These are phyloP conservation scores for Macrolepiota dolichaula DNA, from an alignment of 768 basidiomycete species.

Conservation along the genomic window DNA sequence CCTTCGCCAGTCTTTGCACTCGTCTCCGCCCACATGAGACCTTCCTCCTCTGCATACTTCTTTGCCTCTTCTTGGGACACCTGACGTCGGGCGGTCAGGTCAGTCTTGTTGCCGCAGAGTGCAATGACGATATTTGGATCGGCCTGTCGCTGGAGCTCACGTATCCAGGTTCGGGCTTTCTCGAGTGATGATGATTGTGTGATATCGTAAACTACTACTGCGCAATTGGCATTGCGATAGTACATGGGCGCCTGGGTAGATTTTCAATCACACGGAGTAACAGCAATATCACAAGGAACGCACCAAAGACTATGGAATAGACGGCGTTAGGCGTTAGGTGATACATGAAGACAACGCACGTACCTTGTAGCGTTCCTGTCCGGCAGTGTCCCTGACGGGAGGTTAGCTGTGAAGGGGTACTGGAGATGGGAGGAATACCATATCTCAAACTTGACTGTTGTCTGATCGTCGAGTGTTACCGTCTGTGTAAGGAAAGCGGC, in stretches of 20 bases:
- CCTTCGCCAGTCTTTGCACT: constrained; percentile 89
- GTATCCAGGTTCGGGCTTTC: constrained; percentile 95
- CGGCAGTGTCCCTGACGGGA: constrained; percentile 81
- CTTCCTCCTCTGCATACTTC: constrained; percentile 91
- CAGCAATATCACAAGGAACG: constrained; percentile 33
- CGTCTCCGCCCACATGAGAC: constrained; percentile 89
- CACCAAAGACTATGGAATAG: constrained; percentile 34
- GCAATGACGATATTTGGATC: constrained; percentile 96
- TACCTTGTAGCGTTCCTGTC: constrained; percentile 93
- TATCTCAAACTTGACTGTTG: constrained; percentile 96
- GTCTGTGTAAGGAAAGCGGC: constrained; percentile 99
- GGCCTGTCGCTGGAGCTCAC: constrained; percentile 94
- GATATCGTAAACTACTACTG: constrained; percentile 95
- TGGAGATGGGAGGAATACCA: constrained; percentile 48
- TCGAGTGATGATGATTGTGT: constrained; percentile 89
- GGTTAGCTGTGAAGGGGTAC: constrained; percentile 10
- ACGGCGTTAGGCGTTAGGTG: constrained; percentile 14
- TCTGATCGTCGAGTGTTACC: constrained; percentile 83
- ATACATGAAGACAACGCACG: constrained; percentile 20
- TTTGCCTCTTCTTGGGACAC: constrained; percentile 85
- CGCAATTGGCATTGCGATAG: constrained; percentile 92
- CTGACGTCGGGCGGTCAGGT: constrained; percentile 81
- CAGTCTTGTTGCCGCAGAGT: constrained; percentile 94
- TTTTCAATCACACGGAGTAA: constrained; percentile 10
- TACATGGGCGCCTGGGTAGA: constrained; percentile 83